Evolutionary conservation across 1,284 basidiomycete species (phyloP).

Genomic region (Sparassis latifolia): DNA sequence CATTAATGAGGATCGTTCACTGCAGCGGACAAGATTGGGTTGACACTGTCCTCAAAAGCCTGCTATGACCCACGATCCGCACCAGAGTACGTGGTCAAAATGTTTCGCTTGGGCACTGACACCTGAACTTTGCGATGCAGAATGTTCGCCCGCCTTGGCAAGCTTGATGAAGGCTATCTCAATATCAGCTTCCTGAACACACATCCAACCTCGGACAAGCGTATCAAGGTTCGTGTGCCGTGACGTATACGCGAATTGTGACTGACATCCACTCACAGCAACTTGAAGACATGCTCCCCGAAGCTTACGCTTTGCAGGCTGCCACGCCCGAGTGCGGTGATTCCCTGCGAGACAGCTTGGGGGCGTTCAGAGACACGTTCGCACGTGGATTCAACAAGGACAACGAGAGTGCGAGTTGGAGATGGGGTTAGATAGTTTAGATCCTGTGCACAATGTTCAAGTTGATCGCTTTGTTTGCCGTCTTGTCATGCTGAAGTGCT

Average conservation of each 20-base stretch:
- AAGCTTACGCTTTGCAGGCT: slow-evolving; percentile 45
- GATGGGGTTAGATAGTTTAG: slow-evolving; percentile 7
- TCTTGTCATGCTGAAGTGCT: too few relatives aligned
- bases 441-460: too few relatives aligned
- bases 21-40: slow-evolving; percentile 71
- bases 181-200: slow-evolving; percentile 57
- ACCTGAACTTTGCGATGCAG: slow-evolving; percentile 27
- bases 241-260: not conserved
- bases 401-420: slow-evolving; percentile 8
- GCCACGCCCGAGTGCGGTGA: slow-evolving; percentile 19
- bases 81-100: slow-evolving; percentile 44
- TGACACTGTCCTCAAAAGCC: slow-evolving; percentile 67
- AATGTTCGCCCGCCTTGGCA: slow-evolving; percentile 60
- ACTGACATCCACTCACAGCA: slow-evolving; percentile 29
- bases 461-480: too few relatives aligned
- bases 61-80: slow-evolving; percentile 79
- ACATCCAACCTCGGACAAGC: slow-evolving; percentile 66
- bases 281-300: slow-evolving; percentile 48
- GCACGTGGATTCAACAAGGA: slow-evolving; percentile 1
- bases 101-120: not conserved
- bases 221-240: slow-evolving; percentile 52
- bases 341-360: slow-evolving; percentile 12
- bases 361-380: slow-evolving; percentile 18
- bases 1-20: not conserved
- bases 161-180: slow-evolving; percentile 37